These are phyloP conservation scores for Phalaenopsis equestris DNA, from an alignment of 106 monocot species.

Conservation along the genomic window DNA sequence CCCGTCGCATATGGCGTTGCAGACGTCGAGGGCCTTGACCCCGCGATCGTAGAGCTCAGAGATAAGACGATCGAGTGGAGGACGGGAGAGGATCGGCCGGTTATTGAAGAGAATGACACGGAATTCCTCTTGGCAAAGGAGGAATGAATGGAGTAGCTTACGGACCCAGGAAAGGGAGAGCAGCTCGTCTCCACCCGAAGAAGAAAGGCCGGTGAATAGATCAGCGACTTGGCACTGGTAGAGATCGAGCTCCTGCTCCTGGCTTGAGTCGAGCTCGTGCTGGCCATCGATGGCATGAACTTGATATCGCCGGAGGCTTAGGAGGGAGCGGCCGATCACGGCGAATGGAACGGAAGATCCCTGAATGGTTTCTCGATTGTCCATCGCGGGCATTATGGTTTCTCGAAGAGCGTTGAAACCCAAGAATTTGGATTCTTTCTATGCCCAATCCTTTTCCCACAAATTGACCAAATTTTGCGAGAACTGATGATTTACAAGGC, in stretches of 20 bases:
- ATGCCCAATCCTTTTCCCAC: no score
- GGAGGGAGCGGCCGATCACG: conserved; percentile 30
- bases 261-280: neutral
- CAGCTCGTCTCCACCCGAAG: conserved; percentile 27
- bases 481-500: no score
- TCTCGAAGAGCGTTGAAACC: no score
- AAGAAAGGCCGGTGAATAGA: conserved; percentile 22
- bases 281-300: neutral
- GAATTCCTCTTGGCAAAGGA: conserved; percentile 56
- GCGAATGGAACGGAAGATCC: conserved; percentile 47
- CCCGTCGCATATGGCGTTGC: conserved; percentile 89
- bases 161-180: conserved; percentile 60
- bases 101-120: conserved; percentile 30
- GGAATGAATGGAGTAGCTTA: conserved; percentile 53
- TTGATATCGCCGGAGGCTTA: neutral
- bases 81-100: conserved; percentile 8
- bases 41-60: conserved; percentile 60
- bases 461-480: no score
- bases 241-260: conserved; percentile 27
- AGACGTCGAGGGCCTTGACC: conserved; percentile 87
- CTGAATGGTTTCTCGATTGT: no score
- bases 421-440: no score
- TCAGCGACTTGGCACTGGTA: conserved; percentile 56
- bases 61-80: conserved; percentile 41
- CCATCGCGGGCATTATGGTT: conserved; percentile 45